Conservation (phyloP, 2,329 filamentous ascomycete genomes). For the Apiospora rasikravindrae region DNA sequence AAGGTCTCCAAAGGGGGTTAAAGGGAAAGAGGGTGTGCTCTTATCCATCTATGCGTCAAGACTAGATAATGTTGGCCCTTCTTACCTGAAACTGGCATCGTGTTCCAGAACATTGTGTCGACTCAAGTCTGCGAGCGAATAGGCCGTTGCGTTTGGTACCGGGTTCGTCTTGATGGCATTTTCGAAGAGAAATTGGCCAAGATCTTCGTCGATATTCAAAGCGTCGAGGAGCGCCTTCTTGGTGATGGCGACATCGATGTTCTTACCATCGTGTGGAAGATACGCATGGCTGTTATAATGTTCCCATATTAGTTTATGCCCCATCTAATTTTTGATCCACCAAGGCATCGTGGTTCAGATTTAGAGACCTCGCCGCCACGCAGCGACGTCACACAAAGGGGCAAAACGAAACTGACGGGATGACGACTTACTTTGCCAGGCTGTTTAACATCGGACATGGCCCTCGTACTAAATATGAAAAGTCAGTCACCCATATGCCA, state of each 20-base stretch:
- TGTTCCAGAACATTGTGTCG: conserved; percentile 55
- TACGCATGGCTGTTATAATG: not conserved
- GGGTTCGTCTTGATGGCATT: conserved; percentile 12
- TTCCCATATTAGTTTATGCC: not conserved
- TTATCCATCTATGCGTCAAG: no score
- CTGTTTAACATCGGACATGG: conserved; percentile 16
- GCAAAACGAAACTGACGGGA: not conserved
- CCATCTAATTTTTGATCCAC: not conserved
- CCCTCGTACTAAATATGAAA: not conserved
- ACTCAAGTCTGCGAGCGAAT: conserved; percentile 45
- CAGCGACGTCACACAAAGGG: not conserved
- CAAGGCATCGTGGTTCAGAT: not conserved
- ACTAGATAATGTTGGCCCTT: conserved; percentile 34
- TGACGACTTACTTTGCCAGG: not conserved
- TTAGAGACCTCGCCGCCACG: not conserved
- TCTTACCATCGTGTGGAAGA: conserved; percentile 14
- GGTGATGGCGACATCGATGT: conserved; percentile 6
- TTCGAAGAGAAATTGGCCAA: not conserved
- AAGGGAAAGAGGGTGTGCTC: no score
- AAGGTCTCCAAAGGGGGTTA: not conserved
- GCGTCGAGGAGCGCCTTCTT: not conserved
- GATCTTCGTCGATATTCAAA: not conserved
- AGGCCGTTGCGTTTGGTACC: not conserved
- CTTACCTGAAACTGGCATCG: conserved; percentile 46
- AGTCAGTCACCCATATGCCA: not conserved